phyloP scores from a whole-genome alignment of 1,284 basidiomycete genomes.

The Pseudozyma hubeiensis region DNA sequence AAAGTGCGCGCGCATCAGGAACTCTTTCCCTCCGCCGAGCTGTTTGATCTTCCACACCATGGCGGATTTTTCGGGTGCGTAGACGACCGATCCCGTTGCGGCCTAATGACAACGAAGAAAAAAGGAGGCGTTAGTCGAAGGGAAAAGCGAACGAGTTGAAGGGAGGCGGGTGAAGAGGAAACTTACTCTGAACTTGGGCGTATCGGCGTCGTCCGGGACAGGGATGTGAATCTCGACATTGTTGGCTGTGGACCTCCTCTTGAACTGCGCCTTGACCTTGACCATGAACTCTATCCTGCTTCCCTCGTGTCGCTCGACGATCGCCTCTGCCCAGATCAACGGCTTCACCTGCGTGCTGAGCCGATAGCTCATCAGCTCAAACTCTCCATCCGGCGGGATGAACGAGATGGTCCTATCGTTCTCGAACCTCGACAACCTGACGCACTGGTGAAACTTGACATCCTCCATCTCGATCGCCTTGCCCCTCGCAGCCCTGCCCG shows the following conservation, averaged over 20 bases:
- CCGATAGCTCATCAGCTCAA: slow-evolving; percentile 97
- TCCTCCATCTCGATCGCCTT: slow-evolving; percentile 99
- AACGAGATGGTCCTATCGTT: slow-evolving; percentile 99
- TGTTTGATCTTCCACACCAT: slow-evolving; percentile 70
- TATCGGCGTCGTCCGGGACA: slow-evolving; percentile 97
- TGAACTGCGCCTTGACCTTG: slow-evolving; percentile 98
- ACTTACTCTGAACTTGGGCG: slow-evolving; percentile 84
- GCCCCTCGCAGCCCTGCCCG: slow-evolving; percentile 91
- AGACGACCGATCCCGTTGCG: slow-evolving; percentile 64
- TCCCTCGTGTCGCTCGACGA: slow-evolving; percentile 92
- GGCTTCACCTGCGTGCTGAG: slow-evolving; percentile 97
- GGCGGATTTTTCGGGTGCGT: slow-evolving; percentile 67
- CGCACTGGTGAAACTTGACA: slow-evolving; percentile 99
- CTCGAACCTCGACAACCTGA: slow-evolving; percentile 97
- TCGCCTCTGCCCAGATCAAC: slow-evolving; percentile 96
- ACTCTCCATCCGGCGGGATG: slow-evolving; percentile 98
- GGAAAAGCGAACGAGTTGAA: not conserved
- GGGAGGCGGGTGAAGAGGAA: not conserved
- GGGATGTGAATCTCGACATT: slow-evolving; percentile 98
- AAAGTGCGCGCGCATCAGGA: slow-evolving; percentile 68
- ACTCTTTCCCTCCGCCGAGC: slow-evolving; percentile 67
- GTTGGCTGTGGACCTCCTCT: slow-evolving; percentile 93
- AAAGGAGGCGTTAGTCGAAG: slow-evolving; percentile 1
- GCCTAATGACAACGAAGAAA: slow-evolving; percentile 10
- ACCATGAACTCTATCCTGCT: slow-evolving; percentile 97